A percentile compares a stretch with the other conserved stretches of the same genome.
Conservation (phyloP, 2,329 filamentous ascomycete genomes). For the Penicillium sp. region DNA sequence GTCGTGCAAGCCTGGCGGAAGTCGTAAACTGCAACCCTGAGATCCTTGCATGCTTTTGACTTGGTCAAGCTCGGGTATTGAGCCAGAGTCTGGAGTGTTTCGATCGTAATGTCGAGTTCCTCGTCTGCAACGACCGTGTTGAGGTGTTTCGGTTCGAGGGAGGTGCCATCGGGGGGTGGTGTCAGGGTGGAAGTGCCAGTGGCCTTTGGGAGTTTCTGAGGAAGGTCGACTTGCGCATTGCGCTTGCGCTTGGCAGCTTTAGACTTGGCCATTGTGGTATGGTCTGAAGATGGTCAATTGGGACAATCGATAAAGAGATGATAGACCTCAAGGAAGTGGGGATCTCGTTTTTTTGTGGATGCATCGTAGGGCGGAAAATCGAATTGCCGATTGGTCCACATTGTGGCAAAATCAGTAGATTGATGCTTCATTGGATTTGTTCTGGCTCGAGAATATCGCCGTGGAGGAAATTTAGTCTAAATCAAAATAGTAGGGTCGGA, state of each 20-base stretch:
- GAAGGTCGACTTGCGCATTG: constrained; percentile 30
- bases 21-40: constrained; percentile 69
- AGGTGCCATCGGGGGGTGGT: constrained; percentile 32
- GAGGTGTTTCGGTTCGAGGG: constrained; percentile 31
- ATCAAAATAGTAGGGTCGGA: no score
- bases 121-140: constrained; percentile 49
- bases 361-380: constrained; percentile 6
- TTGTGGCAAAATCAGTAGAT: not conserved
- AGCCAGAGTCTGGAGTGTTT: constrained; percentile 64
- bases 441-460: no score
- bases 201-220: constrained; percentile 31
- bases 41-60: constrained; percentile 68
- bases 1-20: constrained; percentile 72
- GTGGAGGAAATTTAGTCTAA: no score
- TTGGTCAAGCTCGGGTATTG: constrained; percentile 68
- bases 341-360: constrained; percentile 7
- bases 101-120: constrained; percentile 69
- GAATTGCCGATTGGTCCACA: constrained; percentile 1
- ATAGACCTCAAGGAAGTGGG: constrained; percentile 7
- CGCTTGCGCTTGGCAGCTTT: constrained; percentile 38
- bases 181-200: constrained; percentile 18
- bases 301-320: constrained; percentile 8
- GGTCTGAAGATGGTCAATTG: not conserved
- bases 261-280: constrained; percentile 31
- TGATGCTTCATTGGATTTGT: not conserved